Evolutionary conservation across 495 filamentous ascomycete genomes (phyloP), one percentile per base, ranked within the genome.

Genomic region (Acidiella bohemica): DNA sequence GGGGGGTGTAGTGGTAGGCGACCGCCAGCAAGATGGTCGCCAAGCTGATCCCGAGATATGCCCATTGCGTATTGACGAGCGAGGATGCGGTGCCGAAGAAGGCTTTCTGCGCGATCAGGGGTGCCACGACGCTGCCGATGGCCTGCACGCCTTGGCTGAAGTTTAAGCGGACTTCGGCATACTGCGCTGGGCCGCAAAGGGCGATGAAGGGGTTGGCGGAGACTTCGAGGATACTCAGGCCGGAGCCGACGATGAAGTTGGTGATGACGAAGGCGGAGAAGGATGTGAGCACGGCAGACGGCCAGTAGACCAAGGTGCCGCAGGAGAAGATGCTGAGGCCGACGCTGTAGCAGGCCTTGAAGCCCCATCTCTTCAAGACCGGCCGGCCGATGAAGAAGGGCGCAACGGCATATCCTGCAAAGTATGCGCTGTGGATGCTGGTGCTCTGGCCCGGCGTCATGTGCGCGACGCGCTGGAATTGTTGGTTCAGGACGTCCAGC

Each of bases 291-390:
- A 81, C 76, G 1, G 77, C 75, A 5, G 75, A 76, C 1, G 78
- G 78, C 78, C 78, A 83, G 58, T 80, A 83, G 11, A 80, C 60
- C n/a, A 81, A 56, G 0, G 73, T 67, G 0, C 78, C 78, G 39
- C 68, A 71, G 6, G 70, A 73, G 49, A 79, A 79, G 8, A 80
- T 67, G 46, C 63, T 67, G 1, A 83, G 62, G 1, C 78, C 78
- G 3, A 72, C 67, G 26, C 74, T 75, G 46, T 78, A 78, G 11
- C 73, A 76, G 10, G 67, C 59, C 47, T 77, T 80, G 63, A 81
- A 83, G 0, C 78, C 78, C 65, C 71, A 79, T 29, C 58, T 65
- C 41, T 71, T 71, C 39, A 81, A 58, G 7, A 76, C 65, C 3
- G 65, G 58, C 1, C 69, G 64, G 1, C 73, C 76, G 41, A 77